These are phyloP conservation scores for Salvia hispanica DNA, from an alignment of 257 asterid species.

Conservation along the genomic window DNA sequence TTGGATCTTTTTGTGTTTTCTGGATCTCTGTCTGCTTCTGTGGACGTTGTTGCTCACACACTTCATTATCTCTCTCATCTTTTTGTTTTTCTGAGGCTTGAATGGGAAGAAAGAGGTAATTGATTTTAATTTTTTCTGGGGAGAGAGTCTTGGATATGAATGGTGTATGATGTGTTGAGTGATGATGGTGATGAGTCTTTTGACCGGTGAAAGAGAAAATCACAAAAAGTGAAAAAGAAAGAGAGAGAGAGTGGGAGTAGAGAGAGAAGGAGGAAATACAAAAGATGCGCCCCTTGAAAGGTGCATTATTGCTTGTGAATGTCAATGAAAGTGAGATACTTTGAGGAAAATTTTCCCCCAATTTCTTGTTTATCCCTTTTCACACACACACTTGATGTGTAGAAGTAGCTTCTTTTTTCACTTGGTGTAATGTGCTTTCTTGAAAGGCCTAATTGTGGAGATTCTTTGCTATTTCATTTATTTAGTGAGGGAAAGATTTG, in stretches of 20 bases:
- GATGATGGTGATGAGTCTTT: slow-evolving; percentile 55
- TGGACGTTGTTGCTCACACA: not conserved
- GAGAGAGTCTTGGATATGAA: slow-evolving; percentile 43
- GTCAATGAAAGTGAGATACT: slow-evolving; percentile 44
- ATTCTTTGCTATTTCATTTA: no score
- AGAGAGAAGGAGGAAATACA: not conserved
- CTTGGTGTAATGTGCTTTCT: no score
- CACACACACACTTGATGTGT: slow-evolving; percentile 22
- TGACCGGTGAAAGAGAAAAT: slow-evolving; percentile 49
- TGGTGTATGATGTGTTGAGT: slow-evolving; percentile 46
- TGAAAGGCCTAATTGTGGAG: no score
- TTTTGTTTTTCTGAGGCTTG: slow-evolving; percentile 41
- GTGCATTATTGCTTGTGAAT: slow-evolving; percentile 41
- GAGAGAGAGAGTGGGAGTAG: slow-evolving; percentile 59
- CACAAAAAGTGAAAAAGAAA: not conserved
- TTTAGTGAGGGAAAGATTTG: no score
- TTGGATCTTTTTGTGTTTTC: slow-evolving; percentile 21
- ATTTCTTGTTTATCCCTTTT: slow-evolving; percentile 35
- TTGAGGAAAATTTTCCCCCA: slow-evolving; percentile 8
- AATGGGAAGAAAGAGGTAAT: slow-evolving; percentile 26
- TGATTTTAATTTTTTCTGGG: slow-evolving; percentile 34
- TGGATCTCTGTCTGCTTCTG: slow-evolving; percentile 23
- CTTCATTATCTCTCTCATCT: not conserved
- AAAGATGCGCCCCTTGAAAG: no score
- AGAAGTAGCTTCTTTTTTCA: no score